Conservation (phyloP, 768 basidiomycete genomes). For the Pisolithus marmoratus region DNA sequence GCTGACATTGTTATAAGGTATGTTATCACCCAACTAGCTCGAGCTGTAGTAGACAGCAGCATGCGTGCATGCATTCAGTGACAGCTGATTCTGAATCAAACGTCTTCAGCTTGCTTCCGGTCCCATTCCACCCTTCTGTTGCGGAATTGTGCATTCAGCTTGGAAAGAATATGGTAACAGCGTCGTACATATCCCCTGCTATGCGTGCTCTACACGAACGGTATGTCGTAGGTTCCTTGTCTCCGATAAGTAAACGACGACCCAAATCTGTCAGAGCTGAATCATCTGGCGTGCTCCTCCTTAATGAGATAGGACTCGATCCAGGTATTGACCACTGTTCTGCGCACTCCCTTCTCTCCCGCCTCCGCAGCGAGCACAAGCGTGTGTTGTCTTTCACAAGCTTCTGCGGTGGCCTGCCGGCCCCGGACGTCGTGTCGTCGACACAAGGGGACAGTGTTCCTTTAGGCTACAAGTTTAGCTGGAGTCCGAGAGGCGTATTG, state of each 20-base stretch:
- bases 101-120: slow-evolving; percentile 66
- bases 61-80: neutral
- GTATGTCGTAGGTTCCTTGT: slow-evolving; percentile 36
- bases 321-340: slow-evolving; percentile 89
- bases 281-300: slow-evolving; percentile 58
- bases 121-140: slow-evolving; percentile 59
- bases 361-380: slow-evolving; percentile 46
- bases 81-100: neutral
- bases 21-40: slow-evolving; percentile 5
- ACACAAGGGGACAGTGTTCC: slow-evolving; percentile 48
- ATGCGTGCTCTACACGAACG: slow-evolving; percentile 62
- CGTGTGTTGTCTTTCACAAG: slow-evolving; percentile 70
- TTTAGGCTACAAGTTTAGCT: slow-evolving; percentile 89
- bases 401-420: slow-evolving; percentile 91
- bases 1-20: slow-evolving; percentile 86
- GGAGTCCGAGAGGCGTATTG: slow-evolving; percentile 86
- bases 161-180: slow-evolving; percentile 77
- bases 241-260: neutral
- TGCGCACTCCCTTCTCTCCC: slow-evolving; percentile 63
- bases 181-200: slow-evolving; percentile 79
- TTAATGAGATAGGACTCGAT: slow-evolving; percentile 89
- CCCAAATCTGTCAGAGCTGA: slow-evolving; percentile 41
- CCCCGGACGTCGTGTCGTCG: slow-evolving; percentile 44
- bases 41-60: neutral
- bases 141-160: slow-evolving; percentile 70